A percentile compares a stretch with the other conserved stretches of the same genome.
phyloP scores from a whole-genome alignment of 805 yeast genomes.

The Cyberlindnera xishuangbannaensis region DNA sequence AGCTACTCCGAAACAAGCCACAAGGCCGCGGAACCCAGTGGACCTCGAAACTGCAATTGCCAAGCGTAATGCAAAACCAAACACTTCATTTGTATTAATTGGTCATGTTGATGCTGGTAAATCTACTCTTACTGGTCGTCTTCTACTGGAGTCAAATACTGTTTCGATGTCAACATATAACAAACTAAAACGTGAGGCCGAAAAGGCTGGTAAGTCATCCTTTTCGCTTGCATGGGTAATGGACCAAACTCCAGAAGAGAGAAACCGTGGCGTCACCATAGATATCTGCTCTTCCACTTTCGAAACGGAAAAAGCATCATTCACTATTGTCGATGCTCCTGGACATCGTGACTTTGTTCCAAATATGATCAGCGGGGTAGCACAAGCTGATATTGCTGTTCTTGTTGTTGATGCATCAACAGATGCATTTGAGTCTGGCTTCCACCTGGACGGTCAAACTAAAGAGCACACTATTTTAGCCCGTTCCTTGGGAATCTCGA shows the following conservation, averaged over 20 bases:
- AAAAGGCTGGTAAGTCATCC: slow-evolving; percentile 95
- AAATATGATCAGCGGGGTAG: slow-evolving; percentile 94
- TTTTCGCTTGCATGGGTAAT: slow-evolving; percentile 98
- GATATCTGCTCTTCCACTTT: slow-evolving; percentile 91
- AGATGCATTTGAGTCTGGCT: slow-evolving; percentile 95
- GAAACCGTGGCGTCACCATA: slow-evolving; percentile 96
- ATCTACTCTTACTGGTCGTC: slow-evolving; percentile 98
- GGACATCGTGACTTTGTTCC: slow-evolving; percentile 96
- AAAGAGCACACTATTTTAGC: slow-evolving; percentile 92
- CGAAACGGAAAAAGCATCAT: slow-evolving; percentile 86
- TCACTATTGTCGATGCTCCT: slow-evolving; percentile 92
- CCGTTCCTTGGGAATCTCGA: slow-evolving; percentile 83
- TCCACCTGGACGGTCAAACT: slow-evolving; percentile 92
- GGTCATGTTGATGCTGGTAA: slow-evolving; percentile 99
- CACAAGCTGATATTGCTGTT: slow-evolving; percentile 91
- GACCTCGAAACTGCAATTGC: slow-evolving; percentile 19
- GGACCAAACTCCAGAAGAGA: slow-evolving; percentile 93
- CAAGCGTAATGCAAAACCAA: slow-evolving; percentile 86
- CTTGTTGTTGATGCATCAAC: slow-evolving; percentile 87
- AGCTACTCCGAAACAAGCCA: slow-evolving; percentile 16
- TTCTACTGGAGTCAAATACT: slow-evolving; percentile 95
- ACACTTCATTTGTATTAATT: slow-evolving; percentile 97
- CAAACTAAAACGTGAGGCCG: slow-evolving; percentile 97
- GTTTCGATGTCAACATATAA: slow-evolving; percentile 94
- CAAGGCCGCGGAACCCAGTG: slow-evolving; percentile 24